phyloP scores from a whole-genome alignment of 2,329 filamentous ascomycete genomes.

The Ophiocordyceps camponoti-rufipedis region DNA sequence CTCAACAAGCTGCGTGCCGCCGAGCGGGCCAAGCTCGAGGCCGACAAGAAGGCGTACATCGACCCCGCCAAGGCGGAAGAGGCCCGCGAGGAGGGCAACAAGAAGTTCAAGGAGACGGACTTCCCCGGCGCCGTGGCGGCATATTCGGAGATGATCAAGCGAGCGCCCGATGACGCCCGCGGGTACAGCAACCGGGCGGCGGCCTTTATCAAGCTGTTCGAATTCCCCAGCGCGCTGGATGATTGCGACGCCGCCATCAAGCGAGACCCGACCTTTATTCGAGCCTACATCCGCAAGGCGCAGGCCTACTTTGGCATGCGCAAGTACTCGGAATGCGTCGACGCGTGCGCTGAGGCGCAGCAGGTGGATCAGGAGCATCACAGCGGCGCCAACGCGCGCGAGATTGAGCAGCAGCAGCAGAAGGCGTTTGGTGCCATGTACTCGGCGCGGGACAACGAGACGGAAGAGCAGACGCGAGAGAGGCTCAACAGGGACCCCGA shows the following conservation, averaged over 20 bases:
- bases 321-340: constrained; percentile 89
- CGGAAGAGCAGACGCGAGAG: constrained; percentile 87
- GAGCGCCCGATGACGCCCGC: constrained; percentile 76
- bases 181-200: constrained; percentile 96
- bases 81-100: constrained; percentile 84
- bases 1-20: constrained; percentile 80
- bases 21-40: constrained; percentile 70
- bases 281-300: constrained; percentile 90
- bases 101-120: constrained; percentile 92
- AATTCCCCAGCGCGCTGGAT: constrained; percentile 81
- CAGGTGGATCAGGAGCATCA: constrained; percentile 54
- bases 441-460: constrained; percentile 78
- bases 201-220: constrained; percentile 89
- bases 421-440: constrained; percentile 89
- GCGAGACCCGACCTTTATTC: constrained; percentile 80
- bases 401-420: constrained; percentile 87
- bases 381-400: constrained; percentile 61
- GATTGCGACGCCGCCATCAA: constrained; percentile 88
- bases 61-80: constrained; percentile 87
- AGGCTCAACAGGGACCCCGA: constrained; percentile 81
- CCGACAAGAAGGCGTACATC: constrained; percentile 63
- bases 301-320: constrained; percentile 95
- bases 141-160: constrained; percentile 94
- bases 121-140: constrained; percentile 90
- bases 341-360: constrained; percentile 68